Base-by-base conservation (phyloP, 1,139 yeast genomes). In the Zhuliangozyma parablackwelliae region DNA sequence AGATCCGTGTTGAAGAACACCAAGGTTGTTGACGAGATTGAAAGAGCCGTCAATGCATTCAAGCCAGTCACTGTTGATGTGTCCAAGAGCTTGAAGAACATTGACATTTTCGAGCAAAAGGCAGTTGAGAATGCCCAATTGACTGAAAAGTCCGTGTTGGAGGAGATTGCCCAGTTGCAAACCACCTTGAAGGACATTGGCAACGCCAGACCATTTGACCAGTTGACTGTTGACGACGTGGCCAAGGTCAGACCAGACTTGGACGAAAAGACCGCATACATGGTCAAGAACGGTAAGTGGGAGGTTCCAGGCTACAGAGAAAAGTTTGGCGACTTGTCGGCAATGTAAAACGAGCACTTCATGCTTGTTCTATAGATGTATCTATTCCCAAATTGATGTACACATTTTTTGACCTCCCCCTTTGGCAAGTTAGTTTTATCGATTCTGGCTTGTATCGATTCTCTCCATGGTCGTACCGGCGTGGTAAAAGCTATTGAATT, bases 231-330 rank as follows among this genome's bases (percentile, higher is more conserved):
- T 44, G 96, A 89, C 47, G 98, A 92, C 55, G 86, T 92, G 51
- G 84, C 85, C 58, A 80, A 81, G 75, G 97, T 97, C 47, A 86
- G 92, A 72, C 97, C 98, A 55, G 97, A 92, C 67, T 85, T 92
- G 65, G 96, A 90, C 60, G 92, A 87, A 56, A 92, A 92, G 83
- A 96, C 90, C 54, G 78, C 75, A 59, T 88, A 88, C 71, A 84
- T 92, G 94, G 90, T 92, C 57, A 82, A 84, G 80, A 84, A 89
- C 78, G 96, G 96, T 69, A 86, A 87, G 74, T 90, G 96, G 95
- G 89, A 87, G 59, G 95, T 90, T 54, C 97, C 98, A 56, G 96
- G 96, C 56, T 92, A 92, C 82, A 84, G 85, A 72, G 97, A 90
- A 69, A 90, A 88, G 80, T 90, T 89, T 67, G 97, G 97, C 65